phyloP scores from a whole-genome alignment of 805 yeast species.

The Phaffomyces opuntiae region DNA sequence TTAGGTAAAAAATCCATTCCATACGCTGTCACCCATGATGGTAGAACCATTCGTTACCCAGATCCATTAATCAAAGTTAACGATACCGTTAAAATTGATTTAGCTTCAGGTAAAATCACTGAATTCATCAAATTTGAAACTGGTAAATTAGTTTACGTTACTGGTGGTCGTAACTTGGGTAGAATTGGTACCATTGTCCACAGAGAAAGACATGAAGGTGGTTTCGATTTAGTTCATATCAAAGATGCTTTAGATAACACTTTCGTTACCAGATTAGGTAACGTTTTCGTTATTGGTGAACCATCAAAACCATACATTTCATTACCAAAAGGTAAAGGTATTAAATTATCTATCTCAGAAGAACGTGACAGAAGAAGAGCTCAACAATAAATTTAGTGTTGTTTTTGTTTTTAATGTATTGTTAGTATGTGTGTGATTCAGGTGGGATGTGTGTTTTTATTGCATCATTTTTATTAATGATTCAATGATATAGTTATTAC shows the following conservation, averaged over 20 bases:
- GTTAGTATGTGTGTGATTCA: neutral
- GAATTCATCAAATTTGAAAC: slow-evolving; percentile 88
- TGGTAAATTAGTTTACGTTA: slow-evolving; percentile 86
- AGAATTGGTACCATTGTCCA: slow-evolving; percentile 93
- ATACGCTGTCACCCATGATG: slow-evolving; percentile 98
- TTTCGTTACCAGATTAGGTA: slow-evolving; percentile 88
- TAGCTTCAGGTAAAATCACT: slow-evolving; percentile 90
- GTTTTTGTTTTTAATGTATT: slow-evolving; percentile 6
- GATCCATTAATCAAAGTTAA: slow-evolving; percentile 95
- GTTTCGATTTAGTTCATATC: slow-evolving; percentile 95
- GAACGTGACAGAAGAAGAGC: slow-evolving; percentile 99
- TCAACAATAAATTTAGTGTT: slow-evolving; percentile 29
- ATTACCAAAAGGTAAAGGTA: slow-evolving; percentile 99
- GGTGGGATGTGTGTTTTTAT: slow-evolving; percentile 11
- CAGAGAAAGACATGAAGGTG: slow-evolving; percentile 98
- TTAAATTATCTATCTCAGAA: slow-evolving; percentile 90
- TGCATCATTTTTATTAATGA: slow-evolving; percentile 22
- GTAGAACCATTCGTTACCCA: slow-evolving; percentile 99
- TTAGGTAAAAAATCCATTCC: slow-evolving; percentile 98
- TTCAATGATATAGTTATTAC: slow-evolving; percentile 4
- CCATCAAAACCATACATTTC: slow-evolving; percentile 91
- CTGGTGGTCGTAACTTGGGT: slow-evolving; percentile 99
- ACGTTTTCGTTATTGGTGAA: slow-evolving; percentile 94
- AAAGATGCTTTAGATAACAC: slow-evolving; percentile 93
- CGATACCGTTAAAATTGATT: slow-evolving; percentile 96